Evolutionary conservation across 192 early-diverging fungal genomes (phyloP).

Genomic region (Backusella liffmaniae): DNA sequence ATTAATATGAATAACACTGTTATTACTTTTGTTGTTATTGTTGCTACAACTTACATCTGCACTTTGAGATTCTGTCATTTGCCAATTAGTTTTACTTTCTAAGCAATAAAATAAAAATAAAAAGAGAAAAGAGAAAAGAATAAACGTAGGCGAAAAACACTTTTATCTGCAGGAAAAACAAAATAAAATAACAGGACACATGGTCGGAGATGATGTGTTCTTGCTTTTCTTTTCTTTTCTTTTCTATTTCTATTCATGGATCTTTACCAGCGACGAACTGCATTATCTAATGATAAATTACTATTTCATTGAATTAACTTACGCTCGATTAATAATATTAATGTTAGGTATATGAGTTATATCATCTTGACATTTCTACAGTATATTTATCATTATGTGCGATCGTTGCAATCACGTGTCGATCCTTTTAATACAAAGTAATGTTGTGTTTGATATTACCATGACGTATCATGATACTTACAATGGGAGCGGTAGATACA

Average conservation of each 20-base stretch:
- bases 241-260: background rate
- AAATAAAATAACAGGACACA: background rate
- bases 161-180: background rate
- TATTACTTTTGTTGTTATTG: background rate
- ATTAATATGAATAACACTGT: background rate
- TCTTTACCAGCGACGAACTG: background rate
- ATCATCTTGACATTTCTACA: background rate
- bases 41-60: background rate
- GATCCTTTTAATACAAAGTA: too few relatives aligned
- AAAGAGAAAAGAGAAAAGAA: background rate
- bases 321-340: background rate
- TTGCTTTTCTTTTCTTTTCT: background rate
- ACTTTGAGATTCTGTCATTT: slow-evolving; percentile 1
- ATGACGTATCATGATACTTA: background rate
- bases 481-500: too few relatives aligned
- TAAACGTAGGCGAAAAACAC: background rate
- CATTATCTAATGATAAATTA: too few relatives aligned
- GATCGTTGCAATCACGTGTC: background rate
- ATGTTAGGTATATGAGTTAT: background rate
- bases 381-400: background rate
- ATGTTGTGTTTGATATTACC: background rate
- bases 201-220: background rate
- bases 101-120: background rate
- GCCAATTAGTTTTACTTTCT: background rate
- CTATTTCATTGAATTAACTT: background rate